Evolutionary conservation across 208 protist species (phyloP), one percentile per base, ranked within the genome.

Genomic region (Trypanosoma cruzi): DNA sequence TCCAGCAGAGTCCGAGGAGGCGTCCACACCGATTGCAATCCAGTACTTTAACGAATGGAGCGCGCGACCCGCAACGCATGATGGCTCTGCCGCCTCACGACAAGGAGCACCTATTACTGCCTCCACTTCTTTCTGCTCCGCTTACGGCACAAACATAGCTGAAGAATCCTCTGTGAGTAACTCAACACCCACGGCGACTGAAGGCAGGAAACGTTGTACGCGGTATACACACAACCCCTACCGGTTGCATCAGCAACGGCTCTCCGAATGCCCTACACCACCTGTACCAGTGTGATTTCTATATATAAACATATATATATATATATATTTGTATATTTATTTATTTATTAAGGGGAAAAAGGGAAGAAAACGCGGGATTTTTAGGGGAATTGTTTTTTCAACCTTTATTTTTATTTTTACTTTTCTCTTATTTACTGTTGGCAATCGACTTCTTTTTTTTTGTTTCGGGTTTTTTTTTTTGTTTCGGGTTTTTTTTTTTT

Each of bases 261-360:
- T n/a, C n/a, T n/a, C n/a, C n/a, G n/a, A n/a, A n/a, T n/a, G n/a
- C n/a, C n/a, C n/a, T n/a, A n/a, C n/a, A n/a, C n/a, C n/a, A n/a
- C n/a, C n/a, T n/a, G n/a, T n/a, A n/a, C n/a, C n/a, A n/a, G n/a
- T n/a, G n/a, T n/a, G n/a, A n/a, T n/a, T n/a, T n/a, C n/a, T 61
- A 37, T 58, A 58, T 37, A 58, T 58, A 58, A 34, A 58, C 32
- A 58, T 58, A 58, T 58, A 58, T 58, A 58, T 58, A 58, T 58
- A 58, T 58, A 58, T 58, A 58, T 58, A 58, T 58, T 36, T 36
- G n/a, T 58, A 13, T 31, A n/a, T 42, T 31, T 48, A 48, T 36
- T 29, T 60, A 24, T 52, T 64, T 29, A 42, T 24, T 28, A 24
- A 34, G 6, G 49, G n/a, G n/a, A n/a, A n/a, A n/a, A n/a, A n/a